A percentile compares a stretch with the other conserved stretches of the same genome.
Conservation (phyloP, 2,329 filamentous ascomycete species). For the Colletotrichum eremochloae region DNA sequence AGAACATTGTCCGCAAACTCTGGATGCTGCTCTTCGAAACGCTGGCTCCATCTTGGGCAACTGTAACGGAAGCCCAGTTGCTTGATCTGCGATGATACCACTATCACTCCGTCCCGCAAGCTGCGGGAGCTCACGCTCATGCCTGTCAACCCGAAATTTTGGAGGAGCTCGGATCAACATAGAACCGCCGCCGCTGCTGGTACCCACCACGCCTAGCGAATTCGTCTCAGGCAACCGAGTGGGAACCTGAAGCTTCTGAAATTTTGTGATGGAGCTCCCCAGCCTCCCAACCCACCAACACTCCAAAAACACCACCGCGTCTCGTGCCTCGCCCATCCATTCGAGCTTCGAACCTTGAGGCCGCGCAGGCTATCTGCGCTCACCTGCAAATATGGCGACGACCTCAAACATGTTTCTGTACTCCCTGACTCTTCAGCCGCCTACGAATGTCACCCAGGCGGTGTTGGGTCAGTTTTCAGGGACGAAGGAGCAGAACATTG, state of each 20-base stretch:
- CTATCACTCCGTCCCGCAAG: slow-evolving; percentile 1
- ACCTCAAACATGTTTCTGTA: slow-evolving; percentile 99
- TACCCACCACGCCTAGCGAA: slow-evolving; percentile 5
- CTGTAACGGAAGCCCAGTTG: slow-evolving; percentile 5
- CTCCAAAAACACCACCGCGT: slow-evolving; percentile 37
- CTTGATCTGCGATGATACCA: slow-evolving; percentile 8
- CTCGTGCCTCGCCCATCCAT: slow-evolving; percentile 27
- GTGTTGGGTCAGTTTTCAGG: slow-evolving; percentile 95
- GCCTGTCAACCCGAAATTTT: slow-evolving; percentile 40
- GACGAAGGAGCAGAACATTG: slow-evolving; percentile 97
- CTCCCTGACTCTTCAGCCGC: slow-evolving; percentile 93
- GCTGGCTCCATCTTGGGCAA: slow-evolving; percentile 43
- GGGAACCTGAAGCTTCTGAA: slow-evolving; percentile 42
- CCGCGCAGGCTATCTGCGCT: slow-evolving; percentile 67
- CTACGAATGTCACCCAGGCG: slow-evolving; percentile 89
- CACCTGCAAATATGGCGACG: slow-evolving; percentile 83
- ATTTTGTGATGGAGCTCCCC: slow-evolving; percentile 40
- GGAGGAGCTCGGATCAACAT: slow-evolving; percentile 38
- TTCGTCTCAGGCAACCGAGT: slow-evolving; percentile 28
- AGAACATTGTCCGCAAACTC: slow-evolving; percentile 46
- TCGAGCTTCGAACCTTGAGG: slow-evolving; percentile 48
- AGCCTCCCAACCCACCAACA: slow-evolving; percentile 38
- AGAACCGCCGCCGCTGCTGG: slow-evolving; percentile 11
- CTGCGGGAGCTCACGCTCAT: slow-evolving; percentile 4
- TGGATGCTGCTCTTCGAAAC: slow-evolving; percentile 45